Percentiles rank a stretch among this genome's conserved stretches.
phyloP scores from a whole-genome alignment of 352 stramenopile species.

The Phytopythium aichiense region DNA sequence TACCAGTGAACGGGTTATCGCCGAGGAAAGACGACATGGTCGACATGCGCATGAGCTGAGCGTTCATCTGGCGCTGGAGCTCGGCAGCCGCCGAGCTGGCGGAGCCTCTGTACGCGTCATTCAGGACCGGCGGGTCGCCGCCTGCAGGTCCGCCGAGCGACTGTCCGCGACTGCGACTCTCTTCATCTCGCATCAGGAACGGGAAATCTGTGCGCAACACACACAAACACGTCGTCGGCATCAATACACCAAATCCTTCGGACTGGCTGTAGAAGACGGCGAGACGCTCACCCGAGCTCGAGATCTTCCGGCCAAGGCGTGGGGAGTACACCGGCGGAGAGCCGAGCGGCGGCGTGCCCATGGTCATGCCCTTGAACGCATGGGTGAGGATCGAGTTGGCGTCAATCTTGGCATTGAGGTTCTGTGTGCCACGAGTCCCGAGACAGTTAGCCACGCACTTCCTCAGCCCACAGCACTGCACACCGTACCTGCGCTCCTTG shows the following conservation, averaged over 20 bases:
- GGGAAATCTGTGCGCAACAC: conserved; percentile 37
- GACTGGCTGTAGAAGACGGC: too few relatives aligned
- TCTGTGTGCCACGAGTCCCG: neutral
- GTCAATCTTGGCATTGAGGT: conserved; percentile 28
- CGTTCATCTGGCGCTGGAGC: conserved; percentile 41
- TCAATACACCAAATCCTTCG: neutral
- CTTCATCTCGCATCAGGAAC: conserved; percentile 66
- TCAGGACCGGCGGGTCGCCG: conserved; percentile 18
- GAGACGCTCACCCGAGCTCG: conserved; percentile 43
- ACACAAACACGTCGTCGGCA: neutral
- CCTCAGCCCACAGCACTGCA: neutral
- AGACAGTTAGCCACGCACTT: neutral
- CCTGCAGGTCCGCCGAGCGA: neutral
- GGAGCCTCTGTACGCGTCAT: conserved; percentile 20
- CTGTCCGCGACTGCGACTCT: conserved; percentile 13
- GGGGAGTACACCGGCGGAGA: conserved; percentile 45
- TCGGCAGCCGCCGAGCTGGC: conserved; percentile 21
- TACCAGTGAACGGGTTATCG: conserved; percentile 49
- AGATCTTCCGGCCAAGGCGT: conserved; percentile 57
- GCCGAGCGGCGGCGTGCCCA: conserved; percentile 31
- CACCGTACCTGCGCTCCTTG: conserved; percentile 29
- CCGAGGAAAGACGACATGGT: conserved; percentile 57
- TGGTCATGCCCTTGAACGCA: conserved; percentile 56
- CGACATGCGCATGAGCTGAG: conserved; percentile 49
- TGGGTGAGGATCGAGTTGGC: conserved; percentile 56